Conservation (phyloP, 163 green algal species). For the Volvox carteri region DNA sequence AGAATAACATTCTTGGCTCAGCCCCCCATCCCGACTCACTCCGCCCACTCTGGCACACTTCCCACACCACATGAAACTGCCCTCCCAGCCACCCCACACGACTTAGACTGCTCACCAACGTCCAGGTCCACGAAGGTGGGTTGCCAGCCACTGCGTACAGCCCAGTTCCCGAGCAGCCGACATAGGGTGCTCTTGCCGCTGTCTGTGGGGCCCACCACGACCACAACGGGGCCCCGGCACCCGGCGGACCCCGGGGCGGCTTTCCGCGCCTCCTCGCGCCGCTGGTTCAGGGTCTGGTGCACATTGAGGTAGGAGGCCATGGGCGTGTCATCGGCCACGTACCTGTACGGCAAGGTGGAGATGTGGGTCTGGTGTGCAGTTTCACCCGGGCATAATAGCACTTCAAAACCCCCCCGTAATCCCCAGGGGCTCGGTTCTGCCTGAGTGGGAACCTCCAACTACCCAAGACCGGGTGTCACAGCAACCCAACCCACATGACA, state of each 20-base stretch:
- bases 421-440: no score
- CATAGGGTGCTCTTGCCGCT: constrained; percentile 90
- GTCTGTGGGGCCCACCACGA: constrained; percentile 88
- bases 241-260: constrained; percentile 1
- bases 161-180: constrained; percentile 92
- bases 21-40: background rate
- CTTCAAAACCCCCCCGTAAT: no score
- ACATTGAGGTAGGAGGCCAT: constrained; percentile 92
- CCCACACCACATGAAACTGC: background rate
- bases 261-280: constrained; percentile 70
- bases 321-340: constrained; percentile 89
- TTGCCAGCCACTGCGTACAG: constrained; percentile 79
- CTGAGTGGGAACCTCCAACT: no score
- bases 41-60: background rate
- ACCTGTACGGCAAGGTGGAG: constrained; percentile 68
- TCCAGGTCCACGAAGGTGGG: constrained; percentile 94
- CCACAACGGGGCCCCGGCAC: constrained; percentile 68
- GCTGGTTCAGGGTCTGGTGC: constrained; percentile 86
- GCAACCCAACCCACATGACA: constrained; percentile 71
- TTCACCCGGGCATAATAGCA: no score
- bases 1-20: no score
- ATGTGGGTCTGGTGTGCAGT: no score
- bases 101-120: constrained; percentile 78
- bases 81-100: background rate
- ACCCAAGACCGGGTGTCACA: no score